Conservation (phyloP, 2,329 filamentous ascomycete species). For the Fusarium xyrophilum region DNA sequence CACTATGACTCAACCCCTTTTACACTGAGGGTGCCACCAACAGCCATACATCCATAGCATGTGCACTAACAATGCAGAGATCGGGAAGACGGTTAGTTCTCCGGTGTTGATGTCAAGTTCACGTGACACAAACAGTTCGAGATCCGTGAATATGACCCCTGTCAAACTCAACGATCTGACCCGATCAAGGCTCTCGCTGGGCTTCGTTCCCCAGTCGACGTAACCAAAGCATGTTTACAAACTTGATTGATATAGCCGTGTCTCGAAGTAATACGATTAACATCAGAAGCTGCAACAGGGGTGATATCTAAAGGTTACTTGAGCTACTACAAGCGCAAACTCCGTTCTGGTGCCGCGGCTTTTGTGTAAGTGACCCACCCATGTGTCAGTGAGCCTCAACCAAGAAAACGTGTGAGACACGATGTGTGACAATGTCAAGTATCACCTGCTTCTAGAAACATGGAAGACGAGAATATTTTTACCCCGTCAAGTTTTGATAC, state of each 20-base stretch:
- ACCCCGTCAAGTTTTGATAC: neutral
- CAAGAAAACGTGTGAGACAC: slow-evolving; percentile 10
- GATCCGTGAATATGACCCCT: slow-evolving; percentile 14
- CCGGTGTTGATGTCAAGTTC: neutral
- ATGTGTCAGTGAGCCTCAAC: slow-evolving; percentile 4
- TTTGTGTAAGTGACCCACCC: slow-evolving; percentile 8
- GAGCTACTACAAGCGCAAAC: neutral
- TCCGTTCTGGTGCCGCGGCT: neutral
- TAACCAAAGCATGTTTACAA: neutral
- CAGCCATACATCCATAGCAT: neutral
- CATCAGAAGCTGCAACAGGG: neutral
- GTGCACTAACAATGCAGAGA: slow-evolving; percentile 12
- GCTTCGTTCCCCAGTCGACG: slow-evolving; percentile 16
- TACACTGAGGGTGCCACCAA: neutral
- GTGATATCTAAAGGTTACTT: neutral
- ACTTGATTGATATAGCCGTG: neutral
- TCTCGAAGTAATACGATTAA: neutral
- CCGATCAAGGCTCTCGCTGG: slow-evolving; percentile 23
- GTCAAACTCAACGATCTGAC: slow-evolving; percentile 23
- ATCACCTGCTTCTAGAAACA: slow-evolving; percentile 11
- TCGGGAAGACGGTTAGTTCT: slow-evolving; percentile 8
- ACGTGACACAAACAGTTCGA: neutral
- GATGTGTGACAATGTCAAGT: neutral
- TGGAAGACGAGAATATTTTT: slow-evolving; percentile 9
- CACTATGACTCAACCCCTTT: slow-evolving; percentile 5